Conservation (phyloP, 306 rosid genomes). For the Alnus rubra region DNA sequence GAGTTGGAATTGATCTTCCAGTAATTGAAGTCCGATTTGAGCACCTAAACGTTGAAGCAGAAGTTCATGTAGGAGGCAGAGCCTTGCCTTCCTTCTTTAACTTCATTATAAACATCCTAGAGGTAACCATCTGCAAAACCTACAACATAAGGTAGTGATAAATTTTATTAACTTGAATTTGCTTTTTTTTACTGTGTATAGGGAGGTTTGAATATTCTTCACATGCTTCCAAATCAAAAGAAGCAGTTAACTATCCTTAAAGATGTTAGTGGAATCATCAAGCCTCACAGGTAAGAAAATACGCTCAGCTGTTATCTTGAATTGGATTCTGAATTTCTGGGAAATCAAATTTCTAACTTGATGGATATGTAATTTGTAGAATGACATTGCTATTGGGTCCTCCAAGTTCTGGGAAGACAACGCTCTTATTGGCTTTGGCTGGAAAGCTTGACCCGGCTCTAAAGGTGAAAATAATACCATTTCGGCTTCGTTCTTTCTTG, state of each 20-base stretch:
- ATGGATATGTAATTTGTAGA: constrained; percentile 19
- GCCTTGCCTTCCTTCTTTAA: constrained; percentile 36
- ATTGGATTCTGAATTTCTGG: neutral
- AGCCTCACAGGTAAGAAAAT: constrained; percentile 52
- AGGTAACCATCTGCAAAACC: constrained; percentile 27
- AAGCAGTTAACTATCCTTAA: constrained; percentile 48
- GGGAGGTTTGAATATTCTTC: constrained; percentile 34
- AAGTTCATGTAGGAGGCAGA: constrained; percentile 48
- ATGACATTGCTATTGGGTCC: constrained; percentile 85
- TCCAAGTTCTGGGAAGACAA: constrained; percentile 84
- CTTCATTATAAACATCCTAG: constrained; percentile 22
- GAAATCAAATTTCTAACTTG: neutral
- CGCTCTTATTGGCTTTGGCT: constrained; percentile 62
- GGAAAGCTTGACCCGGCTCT: constrained; percentile 62
- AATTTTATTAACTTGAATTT: neutral
- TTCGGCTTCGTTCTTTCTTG: neutral
- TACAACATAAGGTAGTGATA: no score
- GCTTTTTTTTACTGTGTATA: constrained; percentile 10
- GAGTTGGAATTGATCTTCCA: constrained; percentile 65
- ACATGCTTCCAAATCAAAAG: constrained; percentile 34
- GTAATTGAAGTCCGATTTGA: constrained; percentile 60
- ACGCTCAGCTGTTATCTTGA: neutral
- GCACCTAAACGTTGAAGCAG: constrained; percentile 52
- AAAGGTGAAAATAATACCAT: constrained; percentile 33
- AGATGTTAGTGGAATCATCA: constrained; percentile 67